Percentiles rank a stretch among this genome's conserved stretches.
These are phyloP conservation scores for Graphilbum sp. DNA, from an alignment of 2,329 filamentous ascomycete genomes.

Conservation along the genomic window DNA sequence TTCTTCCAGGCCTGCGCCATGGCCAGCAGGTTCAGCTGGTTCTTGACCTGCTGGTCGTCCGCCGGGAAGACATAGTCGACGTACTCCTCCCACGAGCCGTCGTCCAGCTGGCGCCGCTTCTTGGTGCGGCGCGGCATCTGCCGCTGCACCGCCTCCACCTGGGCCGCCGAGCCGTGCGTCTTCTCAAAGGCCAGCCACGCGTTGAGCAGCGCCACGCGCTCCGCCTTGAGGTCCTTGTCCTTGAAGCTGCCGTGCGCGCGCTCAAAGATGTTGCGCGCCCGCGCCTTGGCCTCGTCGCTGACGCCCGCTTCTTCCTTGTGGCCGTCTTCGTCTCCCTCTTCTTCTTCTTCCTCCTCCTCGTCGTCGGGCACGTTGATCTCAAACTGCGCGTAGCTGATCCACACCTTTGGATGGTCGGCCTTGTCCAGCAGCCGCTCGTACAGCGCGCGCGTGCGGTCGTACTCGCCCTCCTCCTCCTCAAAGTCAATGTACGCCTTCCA, in stretches of 20 bases:
- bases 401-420: constrained; percentile 98
- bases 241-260: constrained; percentile 77
- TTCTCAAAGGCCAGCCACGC: constrained; percentile 88
- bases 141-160: constrained; percentile 69
- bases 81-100: constrained; percentile 92
- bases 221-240: constrained; percentile 79
- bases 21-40: constrained; percentile 67
- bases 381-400: constrained; percentile 97
- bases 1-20: constrained; percentile 84
- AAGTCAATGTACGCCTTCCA: constrained; percentile 99
- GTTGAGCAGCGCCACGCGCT: constrained; percentile 80
- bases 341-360: constrained; percentile 32
- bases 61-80: constrained; percentile 95
- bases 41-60: constrained; percentile 75
- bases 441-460: constrained; percentile 60
- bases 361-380: constrained; percentile 71
- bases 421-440: constrained; percentile 87
- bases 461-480: constrained; percentile 89
- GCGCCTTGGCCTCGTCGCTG: constrained; percentile 67
- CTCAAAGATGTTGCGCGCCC: constrained; percentile 71
- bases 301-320: constrained; percentile 51
- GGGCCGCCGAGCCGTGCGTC: constrained; percentile 58
- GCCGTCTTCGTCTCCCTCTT: constrained; percentile 36
- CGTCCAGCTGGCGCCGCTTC: constrained; percentile 80
- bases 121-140: constrained; percentile 91